A percentile compares a stretch with the other conserved stretches of the same genome.
Evolutionary conservation across 129 eudicot genomes (phyloP).

Genomic region (Centrapalus pauciflorus): DNA sequence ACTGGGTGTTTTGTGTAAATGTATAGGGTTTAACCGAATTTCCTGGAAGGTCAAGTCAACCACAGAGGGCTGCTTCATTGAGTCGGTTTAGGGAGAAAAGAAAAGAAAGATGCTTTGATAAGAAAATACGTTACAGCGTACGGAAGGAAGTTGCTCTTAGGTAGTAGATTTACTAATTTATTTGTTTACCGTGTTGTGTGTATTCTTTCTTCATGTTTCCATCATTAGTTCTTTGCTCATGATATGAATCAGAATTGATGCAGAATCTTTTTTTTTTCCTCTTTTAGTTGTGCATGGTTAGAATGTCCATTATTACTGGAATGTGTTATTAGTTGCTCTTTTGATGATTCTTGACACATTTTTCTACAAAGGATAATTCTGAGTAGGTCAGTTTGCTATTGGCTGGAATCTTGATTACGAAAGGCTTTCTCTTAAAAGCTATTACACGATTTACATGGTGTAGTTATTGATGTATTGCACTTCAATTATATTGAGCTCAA

Average conservation of each 20-base stretch:
- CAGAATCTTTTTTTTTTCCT: not conserved
- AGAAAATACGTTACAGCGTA: conserved; percentile 88
- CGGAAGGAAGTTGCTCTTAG: conserved; percentile 96
- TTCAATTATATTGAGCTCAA: not conserved
- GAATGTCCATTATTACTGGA: not conserved
- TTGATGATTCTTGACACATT: not conserved
- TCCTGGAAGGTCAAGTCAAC: conserved; percentile 72
- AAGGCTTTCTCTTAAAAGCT: conserved; percentile 1
- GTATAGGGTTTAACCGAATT: conserved; percentile 51
- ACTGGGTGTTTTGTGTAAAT: conserved; percentile 1
- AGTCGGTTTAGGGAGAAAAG: conserved; percentile 90
- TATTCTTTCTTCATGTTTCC: not conserved
- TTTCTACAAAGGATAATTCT: not conserved
- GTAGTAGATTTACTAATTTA: conserved; percentile 30
- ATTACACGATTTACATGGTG: not conserved
- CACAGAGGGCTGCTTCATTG: conserved; percentile 92
- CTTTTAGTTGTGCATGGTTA: conserved; percentile 8
- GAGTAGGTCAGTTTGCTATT: not conserved
- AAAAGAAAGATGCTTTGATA: conserved; percentile 91
- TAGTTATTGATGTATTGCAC: not conserved
- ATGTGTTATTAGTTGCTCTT: not conserved
- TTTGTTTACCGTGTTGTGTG: not conserved
- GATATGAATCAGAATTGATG: not conserved
- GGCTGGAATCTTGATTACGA: not conserved
- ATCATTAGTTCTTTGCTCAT: not conserved